These are phyloP conservation scores for Saccharomycopsis sp. DNA, from an alignment of 805 yeast genomes.

Conservation along the genomic window DNA sequence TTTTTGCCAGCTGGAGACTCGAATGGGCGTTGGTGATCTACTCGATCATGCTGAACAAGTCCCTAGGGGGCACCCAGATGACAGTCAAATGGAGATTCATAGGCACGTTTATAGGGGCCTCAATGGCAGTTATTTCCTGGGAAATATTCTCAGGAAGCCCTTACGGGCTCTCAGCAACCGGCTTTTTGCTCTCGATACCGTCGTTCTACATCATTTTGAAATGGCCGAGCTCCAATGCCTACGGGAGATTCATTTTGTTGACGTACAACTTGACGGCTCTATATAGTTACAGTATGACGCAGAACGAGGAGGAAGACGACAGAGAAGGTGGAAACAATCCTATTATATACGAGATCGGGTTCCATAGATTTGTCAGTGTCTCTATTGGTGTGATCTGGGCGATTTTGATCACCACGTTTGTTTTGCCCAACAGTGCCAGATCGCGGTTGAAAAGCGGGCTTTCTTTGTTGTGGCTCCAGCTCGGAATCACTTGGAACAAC, in stretches of 20 bases:
- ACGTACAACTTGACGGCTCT: slow-evolving; percentile 75
- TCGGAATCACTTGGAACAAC: slow-evolving; percentile 76
- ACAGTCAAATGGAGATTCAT: slow-evolving; percentile 66
- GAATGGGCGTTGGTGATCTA: slow-evolving; percentile 85
- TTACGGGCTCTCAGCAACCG: slow-evolving; percentile 42
- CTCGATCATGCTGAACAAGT: slow-evolving; percentile 77
- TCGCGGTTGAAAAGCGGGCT: slow-evolving; percentile 57
- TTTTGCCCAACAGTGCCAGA: slow-evolving; percentile 74
- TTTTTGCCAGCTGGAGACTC: slow-evolving; percentile 61
- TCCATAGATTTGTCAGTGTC: slow-evolving; percentile 71
- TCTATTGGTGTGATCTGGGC: slow-evolving; percentile 75
- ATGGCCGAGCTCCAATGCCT: slow-evolving; percentile 56
- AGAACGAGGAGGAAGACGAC: slow-evolving; percentile 48
- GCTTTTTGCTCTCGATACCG: slow-evolving; percentile 33
- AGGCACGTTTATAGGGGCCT: slow-evolving; percentile 72
- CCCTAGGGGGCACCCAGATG: slow-evolving; percentile 78
- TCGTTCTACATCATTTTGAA: slow-evolving; percentile 52
- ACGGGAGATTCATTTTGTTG: slow-evolving; percentile 62
- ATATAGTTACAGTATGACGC: slow-evolving; percentile 63
- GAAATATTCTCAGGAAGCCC: slow-evolving; percentile 47
- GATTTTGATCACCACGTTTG: slow-evolving; percentile 52
- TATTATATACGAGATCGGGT: slow-evolving; percentile 63
- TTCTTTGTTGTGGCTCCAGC: slow-evolving; percentile 65
- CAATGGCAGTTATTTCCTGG: slow-evolving; percentile 57
- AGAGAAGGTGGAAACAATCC: slow-evolving; percentile 65